Conservation (phyloP, 169 alveolate genomes). For the Eimeria sp. region DNA sequence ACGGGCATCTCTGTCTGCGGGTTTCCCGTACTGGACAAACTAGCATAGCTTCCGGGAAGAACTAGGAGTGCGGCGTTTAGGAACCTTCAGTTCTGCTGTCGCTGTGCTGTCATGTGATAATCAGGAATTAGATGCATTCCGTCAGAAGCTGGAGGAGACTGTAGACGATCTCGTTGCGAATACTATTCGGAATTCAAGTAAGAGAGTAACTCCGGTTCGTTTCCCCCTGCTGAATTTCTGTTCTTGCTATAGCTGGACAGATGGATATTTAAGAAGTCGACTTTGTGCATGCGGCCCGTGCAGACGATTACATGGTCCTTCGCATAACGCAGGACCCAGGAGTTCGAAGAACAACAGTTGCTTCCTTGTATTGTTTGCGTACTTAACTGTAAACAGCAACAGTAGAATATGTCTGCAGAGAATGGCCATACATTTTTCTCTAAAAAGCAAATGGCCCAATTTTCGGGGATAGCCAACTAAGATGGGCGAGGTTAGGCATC, state of each 20-base stretch:
- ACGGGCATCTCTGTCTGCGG: not conserved
- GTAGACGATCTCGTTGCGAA: not conserved
- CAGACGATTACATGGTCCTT: slow-evolving; percentile 1
- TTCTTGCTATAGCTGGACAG: not conserved
- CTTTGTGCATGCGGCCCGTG: not conserved
- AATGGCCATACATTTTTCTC: not conserved
- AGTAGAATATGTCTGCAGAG: not conserved
- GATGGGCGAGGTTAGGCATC: not conserved
- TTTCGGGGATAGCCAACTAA: not conserved
- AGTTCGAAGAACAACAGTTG: not conserved
- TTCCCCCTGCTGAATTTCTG: not conserved
- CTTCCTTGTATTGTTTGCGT: not conserved
- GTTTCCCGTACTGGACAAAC: not conserved
- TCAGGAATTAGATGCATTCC: slow-evolving; percentile 8
- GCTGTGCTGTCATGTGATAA: not conserved
- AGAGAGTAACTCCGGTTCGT: not conserved
- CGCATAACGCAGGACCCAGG: not conserved
- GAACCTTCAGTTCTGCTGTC: not conserved
- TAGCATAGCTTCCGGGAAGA: not conserved
- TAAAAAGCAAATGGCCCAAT: not conserved
- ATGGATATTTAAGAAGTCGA: not conserved
- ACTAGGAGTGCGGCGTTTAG: not conserved
- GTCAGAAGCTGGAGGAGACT: not conserved
- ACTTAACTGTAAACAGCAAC: not conserved
- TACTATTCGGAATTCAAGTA: not conserved